Conservation (phyloP, 371 early-diverging fungal genomes). For the Circinella umbellata region DNA sequence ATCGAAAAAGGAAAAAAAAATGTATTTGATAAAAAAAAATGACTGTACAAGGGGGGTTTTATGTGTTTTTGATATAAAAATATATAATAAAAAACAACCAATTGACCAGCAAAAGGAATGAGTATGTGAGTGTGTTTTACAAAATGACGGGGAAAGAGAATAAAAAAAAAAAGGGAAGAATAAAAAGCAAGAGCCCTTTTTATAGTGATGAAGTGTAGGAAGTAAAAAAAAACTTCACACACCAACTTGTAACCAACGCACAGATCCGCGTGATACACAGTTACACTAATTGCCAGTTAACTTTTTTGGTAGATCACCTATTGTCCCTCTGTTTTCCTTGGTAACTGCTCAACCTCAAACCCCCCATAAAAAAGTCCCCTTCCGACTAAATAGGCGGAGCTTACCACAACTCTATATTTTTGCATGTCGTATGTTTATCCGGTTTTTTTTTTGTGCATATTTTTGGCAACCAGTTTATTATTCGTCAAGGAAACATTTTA, state of each 20-base stretch:
- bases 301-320: conserved; percentile 11
- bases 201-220: not conserved
- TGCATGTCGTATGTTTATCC: not conserved
- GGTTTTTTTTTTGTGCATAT: too few species aligned
- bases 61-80: not conserved
- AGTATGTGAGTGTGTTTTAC: not conserved
- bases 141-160: conserved; percentile 4
- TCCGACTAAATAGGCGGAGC: not conserved
- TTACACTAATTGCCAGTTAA: conserved; percentile 14
- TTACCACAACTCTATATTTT: not conserved
- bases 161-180: not conserved
- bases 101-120: conserved; percentile 9
- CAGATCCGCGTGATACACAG: conserved; percentile 16
- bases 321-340: not conserved
- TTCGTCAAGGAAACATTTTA: not conserved
- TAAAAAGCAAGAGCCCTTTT: not conserved
- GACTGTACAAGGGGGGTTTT: conserved; percentile 1
- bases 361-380: not conserved
- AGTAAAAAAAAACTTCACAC: not conserved
- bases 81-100: not conserved
- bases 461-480: not conserved
- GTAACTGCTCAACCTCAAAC: not conserved
- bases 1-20: too few species aligned
- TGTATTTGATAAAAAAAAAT: not conserved
- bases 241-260: not conserved